Base-by-base conservation (phyloP, 352 stramenopile species). In the Pythium coloratum region DNA sequence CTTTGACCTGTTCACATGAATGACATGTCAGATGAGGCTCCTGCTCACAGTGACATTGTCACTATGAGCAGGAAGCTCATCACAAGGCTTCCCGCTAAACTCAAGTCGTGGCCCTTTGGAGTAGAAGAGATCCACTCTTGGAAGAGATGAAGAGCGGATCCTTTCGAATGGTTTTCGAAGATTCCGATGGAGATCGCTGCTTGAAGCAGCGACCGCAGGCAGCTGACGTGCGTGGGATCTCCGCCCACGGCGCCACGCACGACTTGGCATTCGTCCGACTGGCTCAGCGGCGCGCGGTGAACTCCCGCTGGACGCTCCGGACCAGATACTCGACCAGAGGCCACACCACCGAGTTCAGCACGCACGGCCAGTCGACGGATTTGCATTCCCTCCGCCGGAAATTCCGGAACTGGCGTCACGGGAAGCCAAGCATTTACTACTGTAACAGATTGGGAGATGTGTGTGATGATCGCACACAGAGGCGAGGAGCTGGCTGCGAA, bases 211-310 rank as follows among this genome's bases (percentile, higher is more conserved):
- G 42, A 20, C 33, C 33, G 33, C 33, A 36, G 33, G 33, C 33
- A 42, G 36, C 36, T 51, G 44, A 51, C 44, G 44, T 51, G 44
- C 44, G 44, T 51, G 44, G 44, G 44, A 51, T 51, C 18, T 28
- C 20, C 44, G 30, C 44, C 44, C 44, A 51, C 14, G 5, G 9
- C 44, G 20, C 44, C 16, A 51, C 44, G 18, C 44, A 51, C 20
- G 44, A 51, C 44, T 26, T 20, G 44, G 44, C 44, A n/a, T 32
- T 9, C 1, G n/a, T 51, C 44, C 44, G 44, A 51, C 44, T 32
- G 18, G 44, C 18, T 30, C 44, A 51, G 44, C 44, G 20, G 18
- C 44, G 16, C 44, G 18, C 18, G 44, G 36, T 42, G 8, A 42
- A 42, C n/a, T n/a, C n/a, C n/a, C n/a, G n/a, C n/a, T n/a, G n/a